Conservation (phyloP, 371 early-diverging fungal species). For the Actinomortierella ambigua region DNA sequence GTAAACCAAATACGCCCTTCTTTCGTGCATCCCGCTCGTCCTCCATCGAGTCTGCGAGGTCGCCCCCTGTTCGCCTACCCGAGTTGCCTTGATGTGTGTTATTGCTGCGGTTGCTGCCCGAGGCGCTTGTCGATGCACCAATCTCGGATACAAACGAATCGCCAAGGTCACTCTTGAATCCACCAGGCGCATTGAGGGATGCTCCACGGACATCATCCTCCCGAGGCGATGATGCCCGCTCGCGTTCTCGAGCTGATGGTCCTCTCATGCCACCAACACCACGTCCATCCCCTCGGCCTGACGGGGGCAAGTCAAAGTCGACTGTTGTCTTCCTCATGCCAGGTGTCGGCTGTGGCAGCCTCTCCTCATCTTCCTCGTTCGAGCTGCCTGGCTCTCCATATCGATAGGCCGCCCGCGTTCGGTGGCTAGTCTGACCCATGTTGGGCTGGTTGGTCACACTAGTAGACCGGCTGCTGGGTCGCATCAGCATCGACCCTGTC, state of each 20-base stretch:
- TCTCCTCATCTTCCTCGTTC: slow-evolving; percentile 21
- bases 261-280: too few species aligned
- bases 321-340: too few species aligned
- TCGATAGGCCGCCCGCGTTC: slow-evolving; percentile 48
- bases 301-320: too few species aligned
- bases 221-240: not conserved
- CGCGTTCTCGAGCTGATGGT: too few species aligned
- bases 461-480: too few species aligned
- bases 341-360: not conserved
- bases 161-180: slow-evolving; percentile 18
- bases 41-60: slow-evolving; percentile 22
- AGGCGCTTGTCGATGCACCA: slow-evolving; percentile 15
- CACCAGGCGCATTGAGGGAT: not conserved
- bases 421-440: too few species aligned
- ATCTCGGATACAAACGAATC: slow-evolving; percentile 44
- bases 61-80: slow-evolving; percentile 9
- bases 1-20: slow-evolving; percentile 57
- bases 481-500: too few species aligned
- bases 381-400: slow-evolving; percentile 17
- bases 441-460: too few species aligned
- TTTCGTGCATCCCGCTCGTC: slow-evolving; percentile 47
- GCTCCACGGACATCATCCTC: slow-evolving; percentile 11
- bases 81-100: slow-evolving; percentile 5
- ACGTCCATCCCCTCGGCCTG: too few species aligned
- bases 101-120: not conserved